A percentile compares a stretch with the other conserved stretches of the same genome.
Conservation (phyloP, 768 basidiomycete genomes). For the Mycena galericulata region DNA sequence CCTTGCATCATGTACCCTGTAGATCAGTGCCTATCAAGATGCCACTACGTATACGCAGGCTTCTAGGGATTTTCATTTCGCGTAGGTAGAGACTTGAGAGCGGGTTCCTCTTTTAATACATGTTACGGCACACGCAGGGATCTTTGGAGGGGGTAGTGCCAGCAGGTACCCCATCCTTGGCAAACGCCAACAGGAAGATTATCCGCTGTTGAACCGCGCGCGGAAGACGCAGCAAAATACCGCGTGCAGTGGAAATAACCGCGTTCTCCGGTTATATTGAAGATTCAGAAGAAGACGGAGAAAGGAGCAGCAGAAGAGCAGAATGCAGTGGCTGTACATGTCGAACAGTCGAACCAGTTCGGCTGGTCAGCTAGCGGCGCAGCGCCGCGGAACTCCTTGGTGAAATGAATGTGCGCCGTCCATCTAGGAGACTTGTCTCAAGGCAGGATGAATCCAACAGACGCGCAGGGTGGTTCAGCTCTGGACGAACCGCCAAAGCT, state of each 20-base stretch:
- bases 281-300: neutral
- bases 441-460: too few species aligned
- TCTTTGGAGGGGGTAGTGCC: constrained; percentile 10
- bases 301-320: constrained; percentile 14
- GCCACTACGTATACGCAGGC: too few species aligned
- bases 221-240: too few species aligned
- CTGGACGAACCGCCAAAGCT: neutral
- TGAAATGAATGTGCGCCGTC: too few species aligned
- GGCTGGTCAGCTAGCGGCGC: neutral
- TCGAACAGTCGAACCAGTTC: neutral
- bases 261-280: constrained; percentile 1
- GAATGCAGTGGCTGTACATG: constrained; percentile 25
- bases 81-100: neutral
- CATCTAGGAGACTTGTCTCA: too few species aligned
- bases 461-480: too few species aligned
- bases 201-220: too few species aligned
- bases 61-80: constrained; percentile 25
- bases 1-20: neutral
- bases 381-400: constrained; percentile 2
- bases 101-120: neutral
- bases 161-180: too few species aligned
- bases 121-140: constrained; percentile 18
- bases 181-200: too few species aligned
- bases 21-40: constrained; percentile 25
- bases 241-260: constrained; percentile 3